A percentile compares a stretch with the other conserved stretches of the same genome.
Conservation (phyloP, 1,139 yeast species). For the Saccharomyces hybrid region DNA sequence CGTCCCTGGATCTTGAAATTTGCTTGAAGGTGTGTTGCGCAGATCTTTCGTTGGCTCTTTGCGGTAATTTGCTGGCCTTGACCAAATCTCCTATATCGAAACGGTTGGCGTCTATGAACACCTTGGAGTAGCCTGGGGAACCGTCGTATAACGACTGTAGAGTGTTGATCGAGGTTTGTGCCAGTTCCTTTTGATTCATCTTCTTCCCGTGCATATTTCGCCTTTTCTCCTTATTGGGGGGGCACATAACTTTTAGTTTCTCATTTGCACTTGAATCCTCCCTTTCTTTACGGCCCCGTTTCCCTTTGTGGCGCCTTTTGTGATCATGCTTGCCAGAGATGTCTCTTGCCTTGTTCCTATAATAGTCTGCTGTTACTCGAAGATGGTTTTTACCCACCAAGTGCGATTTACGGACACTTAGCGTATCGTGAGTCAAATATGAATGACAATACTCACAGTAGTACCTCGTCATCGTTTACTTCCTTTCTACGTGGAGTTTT, state of each 20-base stretch:
- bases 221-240: conserved; percentile 13
- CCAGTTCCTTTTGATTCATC: conserved; percentile 8
- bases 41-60: conserved; percentile 21
- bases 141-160: conserved; percentile 21
- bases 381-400: conserved; percentile 74
- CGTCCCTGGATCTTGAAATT: not conserved
- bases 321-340: not conserved
- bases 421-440: conserved; percentile 79
- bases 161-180: conserved; percentile 2
- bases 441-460: conserved; percentile 86
- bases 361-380: conserved; percentile 67
- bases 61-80: conserved; percentile 21
- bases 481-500: not conserved
- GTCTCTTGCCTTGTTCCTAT: conserved; percentile 28
- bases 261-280: not conserved
- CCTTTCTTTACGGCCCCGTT: conserved; percentile 1
- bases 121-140: conserved; percentile 28
- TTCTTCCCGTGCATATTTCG: conserved; percentile 1
- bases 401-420: conserved; percentile 81
- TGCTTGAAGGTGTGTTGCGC: not conserved
- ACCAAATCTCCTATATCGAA: conserved; percentile 28
- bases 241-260: conserved; percentile 6
- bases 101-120: conserved; percentile 23
- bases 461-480: conserved; percentile 36
- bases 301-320: not conserved